Conservation (phyloP, 2,329 filamentous ascomycete species). For the Pseudogymnoascus sp. region DNA sequence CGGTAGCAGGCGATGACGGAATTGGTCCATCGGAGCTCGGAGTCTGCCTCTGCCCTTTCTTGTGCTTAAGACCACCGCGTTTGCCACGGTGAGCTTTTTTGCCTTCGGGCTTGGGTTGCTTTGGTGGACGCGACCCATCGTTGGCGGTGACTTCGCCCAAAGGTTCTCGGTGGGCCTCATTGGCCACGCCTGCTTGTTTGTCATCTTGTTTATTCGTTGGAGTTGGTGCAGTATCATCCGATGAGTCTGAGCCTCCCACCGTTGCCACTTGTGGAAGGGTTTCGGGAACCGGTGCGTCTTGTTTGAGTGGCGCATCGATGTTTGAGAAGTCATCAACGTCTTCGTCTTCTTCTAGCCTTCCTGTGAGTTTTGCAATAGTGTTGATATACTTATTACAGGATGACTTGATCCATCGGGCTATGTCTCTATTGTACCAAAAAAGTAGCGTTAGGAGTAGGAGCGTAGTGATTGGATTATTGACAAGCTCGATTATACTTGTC, state of each 20-base stretch:
- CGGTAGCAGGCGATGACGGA: conserved; percentile 34
- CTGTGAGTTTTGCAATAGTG: background rate
- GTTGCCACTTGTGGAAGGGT: background rate
- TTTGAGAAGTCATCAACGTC: conserved; percentile 1
- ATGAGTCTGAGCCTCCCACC: background rate
- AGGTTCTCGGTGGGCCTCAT: background rate
- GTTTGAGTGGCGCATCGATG: background rate
- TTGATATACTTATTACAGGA: background rate
- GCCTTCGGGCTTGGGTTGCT: conserved; percentile 39
- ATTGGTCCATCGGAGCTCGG: conserved; percentile 39
- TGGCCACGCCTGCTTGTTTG: conserved; percentile 16
- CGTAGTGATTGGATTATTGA: conserved; percentile 42
- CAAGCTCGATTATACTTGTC: conserved; percentile 46
- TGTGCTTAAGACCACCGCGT: conserved; percentile 64
- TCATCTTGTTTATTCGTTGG: conserved; percentile 25
- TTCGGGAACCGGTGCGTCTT: background rate
- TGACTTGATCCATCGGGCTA: background rate
- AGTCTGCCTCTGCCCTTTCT: conserved; percentile 41
- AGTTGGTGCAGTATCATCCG: conserved; percentile 2
- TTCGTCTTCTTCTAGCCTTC: background rate
- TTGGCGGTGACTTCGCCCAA: background rate
- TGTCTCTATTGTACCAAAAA: conserved; percentile 19
- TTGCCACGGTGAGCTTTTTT: conserved; percentile 64
- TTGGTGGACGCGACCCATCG: background rate
- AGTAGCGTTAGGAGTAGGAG: conserved; percentile 21